Evolutionary conservation across 2,329 filamentous ascomycete genomes (phyloP), one percentile per base, ranked within the genome.

Genomic region (Fusarium agapanthi): DNA sequence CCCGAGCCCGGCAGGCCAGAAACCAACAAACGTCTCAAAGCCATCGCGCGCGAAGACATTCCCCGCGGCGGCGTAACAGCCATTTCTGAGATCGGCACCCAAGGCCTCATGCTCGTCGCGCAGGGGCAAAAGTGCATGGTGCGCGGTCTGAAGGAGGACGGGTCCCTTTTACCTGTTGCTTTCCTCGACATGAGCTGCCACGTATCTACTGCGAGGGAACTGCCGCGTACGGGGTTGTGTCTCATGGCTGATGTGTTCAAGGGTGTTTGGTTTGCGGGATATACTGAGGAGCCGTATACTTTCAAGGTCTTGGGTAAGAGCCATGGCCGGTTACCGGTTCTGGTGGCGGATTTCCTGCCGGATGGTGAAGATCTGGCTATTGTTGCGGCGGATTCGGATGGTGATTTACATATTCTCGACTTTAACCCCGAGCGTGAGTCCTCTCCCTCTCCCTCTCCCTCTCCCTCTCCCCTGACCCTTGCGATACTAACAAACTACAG

Each of bases 91-190:
- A 92, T 97, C 61, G 95, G 93, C 45, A 94, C 91, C 0, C 95
- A 96, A 81, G 96, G 93, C 3, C 94, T 95, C 74, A 90, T 97
- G 87, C 91, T 96, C 69, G 93, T 93, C 44, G 95, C 95, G 0
- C 96, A 99, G 79, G 96, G 96, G 2, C 95, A 98, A 78, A 99
- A 99, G 82, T 95, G 95, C 80, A 97, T 99, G 93, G 95, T 99
- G 3, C 89, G 96, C 66, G 96, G 96, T 44, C 87, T 99, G 7
- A 98, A 98, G 80, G 96, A 99, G 81, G 96, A 99, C 79, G 94
- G 95, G 2, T 95, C 93, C 3, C 88, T 98, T 58, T 86, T 98
- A 2, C 96, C 96, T 0, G 95, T 99, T 7, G 96, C 96, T 0
- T 99, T 99, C 79, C 93, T 99, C 87, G 96, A 99, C 78, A 97